These are phyloP conservation scores for Setaria viridis DNA, from an alignment of 202 grass and related monocot species.

Conservation along the genomic window DNA sequence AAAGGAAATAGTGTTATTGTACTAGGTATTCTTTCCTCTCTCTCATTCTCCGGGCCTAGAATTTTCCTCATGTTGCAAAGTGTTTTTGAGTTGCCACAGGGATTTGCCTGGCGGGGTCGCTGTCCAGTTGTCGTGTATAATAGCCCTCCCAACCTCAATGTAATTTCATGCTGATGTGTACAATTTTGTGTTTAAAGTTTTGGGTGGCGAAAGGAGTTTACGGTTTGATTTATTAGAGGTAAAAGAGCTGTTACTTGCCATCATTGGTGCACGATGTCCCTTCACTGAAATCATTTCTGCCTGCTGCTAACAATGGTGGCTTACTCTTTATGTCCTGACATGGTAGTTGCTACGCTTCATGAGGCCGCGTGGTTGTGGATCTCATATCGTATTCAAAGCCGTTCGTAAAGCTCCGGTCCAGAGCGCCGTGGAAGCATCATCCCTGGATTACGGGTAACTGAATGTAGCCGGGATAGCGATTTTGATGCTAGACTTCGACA, in stretches of 20 bases:
- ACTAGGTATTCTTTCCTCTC: conserved; percentile 76
- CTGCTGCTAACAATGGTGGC: background rate
- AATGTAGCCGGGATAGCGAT: no score
- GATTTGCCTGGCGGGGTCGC: conserved; percentile 27
- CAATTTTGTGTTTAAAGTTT: conserved; percentile 53
- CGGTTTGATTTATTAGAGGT: conserved; percentile 36
- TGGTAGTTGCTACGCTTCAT: background rate
- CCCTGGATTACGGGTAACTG: no score
- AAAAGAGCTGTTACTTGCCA: conserved; percentile 3
- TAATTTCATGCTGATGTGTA: conserved; percentile 55
- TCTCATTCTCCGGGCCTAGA: conserved; percentile 43
- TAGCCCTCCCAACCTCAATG: conserved; percentile 43
- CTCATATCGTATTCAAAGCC: no score
- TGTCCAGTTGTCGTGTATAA: conserved; percentile 55
- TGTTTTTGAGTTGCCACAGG: conserved; percentile 55
- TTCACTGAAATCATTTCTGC: background rate
- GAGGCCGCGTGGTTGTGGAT: no score
- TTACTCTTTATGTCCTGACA: background rate
- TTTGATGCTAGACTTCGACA: no score
- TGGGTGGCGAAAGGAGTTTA: conserved; percentile 34
- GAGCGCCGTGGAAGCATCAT: no score
- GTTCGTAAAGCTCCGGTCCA: no score
- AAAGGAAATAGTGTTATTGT: conserved; percentile 78
- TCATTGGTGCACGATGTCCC: background rate
- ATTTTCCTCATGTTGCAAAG: conserved; percentile 64